Conservation (phyloP, 2,329 filamentous ascomycete species). For the Cyphellophora europaea region DNA sequence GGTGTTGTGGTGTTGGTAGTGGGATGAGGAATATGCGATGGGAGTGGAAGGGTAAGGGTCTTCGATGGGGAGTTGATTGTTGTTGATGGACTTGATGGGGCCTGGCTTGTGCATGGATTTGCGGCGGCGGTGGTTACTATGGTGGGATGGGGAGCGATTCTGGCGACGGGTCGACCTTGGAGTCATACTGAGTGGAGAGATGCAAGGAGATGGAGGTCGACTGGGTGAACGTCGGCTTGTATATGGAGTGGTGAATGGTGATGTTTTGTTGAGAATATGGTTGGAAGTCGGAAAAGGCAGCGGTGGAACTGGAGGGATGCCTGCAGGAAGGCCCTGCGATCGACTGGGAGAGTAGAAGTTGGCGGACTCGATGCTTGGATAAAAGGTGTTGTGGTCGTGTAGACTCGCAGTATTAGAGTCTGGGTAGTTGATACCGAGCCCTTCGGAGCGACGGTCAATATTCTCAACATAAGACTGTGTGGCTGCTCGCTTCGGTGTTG, state of each 20-base stretch:
- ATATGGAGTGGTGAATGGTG: conserved; percentile 22
- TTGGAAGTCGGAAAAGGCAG: conserved; percentile 10
- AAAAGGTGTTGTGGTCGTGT: conserved; percentile 21
- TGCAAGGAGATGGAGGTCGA: conserved; percentile 27
- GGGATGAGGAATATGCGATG: conserved; percentile 15
- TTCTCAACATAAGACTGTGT: conserved; percentile 3
- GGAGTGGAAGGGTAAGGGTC: conserved; percentile 20
- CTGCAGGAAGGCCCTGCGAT: neutral
- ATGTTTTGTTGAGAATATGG: conserved; percentile 7
- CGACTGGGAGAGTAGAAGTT: neutral
- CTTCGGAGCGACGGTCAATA: conserved; percentile 3
- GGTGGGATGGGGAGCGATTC: conserved; percentile 18
- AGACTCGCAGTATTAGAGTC: conserved; percentile 28
- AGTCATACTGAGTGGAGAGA: conserved; percentile 27
- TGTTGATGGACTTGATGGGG: conserved; percentile 20
- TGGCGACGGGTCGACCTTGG: conserved; percentile 19
- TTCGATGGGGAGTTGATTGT: no score
- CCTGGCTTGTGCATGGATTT: conserved; percentile 32
- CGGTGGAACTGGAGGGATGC: neutral
- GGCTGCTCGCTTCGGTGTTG: conserved; percentile 25
- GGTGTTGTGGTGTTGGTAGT: no score
- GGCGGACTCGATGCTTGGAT: conserved; percentile 11
- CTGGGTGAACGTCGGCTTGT: conserved; percentile 17
- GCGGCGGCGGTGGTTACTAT: conserved; percentile 26
- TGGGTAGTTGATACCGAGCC: conserved; percentile 12